Base-by-base conservation (phyloP, 2,329 filamentous ascomycete species). In the Hypoxylon sp. region DNA sequence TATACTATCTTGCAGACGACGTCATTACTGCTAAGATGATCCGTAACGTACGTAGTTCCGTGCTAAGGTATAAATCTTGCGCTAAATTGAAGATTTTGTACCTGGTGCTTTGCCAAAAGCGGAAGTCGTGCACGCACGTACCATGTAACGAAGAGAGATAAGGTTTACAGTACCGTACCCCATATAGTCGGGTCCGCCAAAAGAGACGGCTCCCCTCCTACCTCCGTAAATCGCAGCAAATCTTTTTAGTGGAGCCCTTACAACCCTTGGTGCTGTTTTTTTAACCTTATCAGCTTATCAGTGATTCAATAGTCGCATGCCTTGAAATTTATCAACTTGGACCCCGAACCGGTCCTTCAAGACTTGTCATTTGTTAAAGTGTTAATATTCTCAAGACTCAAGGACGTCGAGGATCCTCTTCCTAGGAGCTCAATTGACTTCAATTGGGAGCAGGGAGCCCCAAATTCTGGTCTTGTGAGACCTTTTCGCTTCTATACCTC, bases 371-470 rank as follows among this genome's bases (percentile, higher is more conserved):
- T 48, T 26, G 8, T 57, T 50, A 24, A 59, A 67, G 50, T 64
- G 39, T 17, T 60, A 13, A 55, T 52, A 66, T n/a, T 59, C 22
- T 54, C 26, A 51, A 58, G 63, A 51, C 59, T 66, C 44, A 51
- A 68, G 58, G 64, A 57, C 26, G 59, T 42, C 37, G 47, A 67
- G 47, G 47, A 61, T 61, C 4, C 46, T 60, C 71, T 59, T 57
- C 55, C 60, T 66, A 73, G 67, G 63, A 71, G 71, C 70, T 73
- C 73, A 75, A 77, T 76, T 74, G 70, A 76, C 61, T 74, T 75
- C 70, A 71, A 74, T 68, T 73, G 75, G 76, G 75, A 75, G 74
- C 67, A 67, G 71, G 72, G 74, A 71, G 70, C 72, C 54, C 72
- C 69, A 63, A 73, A 68, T 37, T 69, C 58, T 69, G 73, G 71